phyloP scores from a whole-genome alignment of 441 rosid genomes.

The Brassica hybrid region DNA sequence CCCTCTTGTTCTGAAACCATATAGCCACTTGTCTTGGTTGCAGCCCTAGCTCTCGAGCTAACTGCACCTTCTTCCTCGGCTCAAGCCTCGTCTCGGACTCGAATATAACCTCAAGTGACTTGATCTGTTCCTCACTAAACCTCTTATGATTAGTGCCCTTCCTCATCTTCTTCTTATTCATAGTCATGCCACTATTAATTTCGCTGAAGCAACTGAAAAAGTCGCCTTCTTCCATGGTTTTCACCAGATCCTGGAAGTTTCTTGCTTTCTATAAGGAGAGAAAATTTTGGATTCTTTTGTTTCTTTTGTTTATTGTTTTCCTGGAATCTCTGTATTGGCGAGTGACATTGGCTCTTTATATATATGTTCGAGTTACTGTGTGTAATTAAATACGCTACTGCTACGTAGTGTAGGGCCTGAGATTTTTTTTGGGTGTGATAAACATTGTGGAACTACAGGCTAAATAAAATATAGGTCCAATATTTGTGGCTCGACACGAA shows the following conservation, averaged over 20 bases:
- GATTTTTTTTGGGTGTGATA: background rate
- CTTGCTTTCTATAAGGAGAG: constrained; percentile 45
- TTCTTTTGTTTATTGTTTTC: background rate
- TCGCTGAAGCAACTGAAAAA: constrained; percentile 37
- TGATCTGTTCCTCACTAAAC: constrained; percentile 69
- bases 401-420: background rate
- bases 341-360: constrained; percentile 34
- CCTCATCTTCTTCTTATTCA: constrained; percentile 29
- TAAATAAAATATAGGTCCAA: constrained; percentile 24
- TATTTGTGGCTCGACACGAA: constrained; percentile 42
- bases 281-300: constrained; percentile 9
- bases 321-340: constrained; percentile 26
- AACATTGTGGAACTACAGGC: constrained; percentile 11
- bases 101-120: constrained; percentile 66
- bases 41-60: constrained; percentile 71
- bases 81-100: constrained; percentile 75
- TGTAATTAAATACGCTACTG: background rate
- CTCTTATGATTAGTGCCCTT: constrained; percentile 61
- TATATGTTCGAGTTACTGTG: constrained; percentile 30
- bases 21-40: constrained; percentile 86
- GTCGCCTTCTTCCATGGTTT: constrained; percentile 37
- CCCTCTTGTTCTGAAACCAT: constrained; percentile 89
- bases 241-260: constrained; percentile 44
- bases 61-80: constrained; percentile 65
- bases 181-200: constrained; percentile 25